Conservation (phyloP, 176 grass and related monocot species). For the Oryza punctata region DNA sequence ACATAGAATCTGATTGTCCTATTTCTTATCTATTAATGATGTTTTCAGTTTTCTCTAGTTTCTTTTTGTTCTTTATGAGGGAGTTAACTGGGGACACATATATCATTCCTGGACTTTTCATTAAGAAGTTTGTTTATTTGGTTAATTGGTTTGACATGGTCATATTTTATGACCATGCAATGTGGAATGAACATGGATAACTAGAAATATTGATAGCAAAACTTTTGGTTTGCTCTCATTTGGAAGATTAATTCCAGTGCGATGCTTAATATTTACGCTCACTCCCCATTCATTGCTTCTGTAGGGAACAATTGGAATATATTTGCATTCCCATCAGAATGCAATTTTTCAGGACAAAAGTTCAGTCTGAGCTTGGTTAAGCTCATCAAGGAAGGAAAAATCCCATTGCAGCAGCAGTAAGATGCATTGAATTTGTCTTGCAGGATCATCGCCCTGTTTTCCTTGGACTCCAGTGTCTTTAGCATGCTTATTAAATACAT, state of each 20-base stretch:
- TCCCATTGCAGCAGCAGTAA: constrained; percentile 61
- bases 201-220: not conserved
- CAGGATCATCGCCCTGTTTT: not conserved
- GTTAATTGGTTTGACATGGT: not conserved
- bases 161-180: not conserved
- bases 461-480: constrained; percentile 2
- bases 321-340: constrained; percentile 97
- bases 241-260: constrained; percentile 9
- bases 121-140: not conserved
- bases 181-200: not conserved
- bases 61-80: not conserved
- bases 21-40: not conserved
- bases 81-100: not conserved
- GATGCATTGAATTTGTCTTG: constrained; percentile 15
- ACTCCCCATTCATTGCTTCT: not conserved
- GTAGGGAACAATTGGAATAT: constrained; percentile 66
- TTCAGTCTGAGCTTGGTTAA: constrained; percentile 79
- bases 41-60: not conserved
- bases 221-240: not conserved
- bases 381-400: constrained; percentile 67
- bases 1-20: not conserved
- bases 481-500: constrained; percentile 31
- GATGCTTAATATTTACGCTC: constrained; percentile 21
- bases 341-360: constrained; percentile 92
- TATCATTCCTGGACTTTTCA: not conserved